Percentiles rank a stretch among this genome's conserved stretches.
Evolutionary conservation across 352 stramenopile genomes (phyloP).

Genomic region (Globisporangium sylvaticum): DNA sequence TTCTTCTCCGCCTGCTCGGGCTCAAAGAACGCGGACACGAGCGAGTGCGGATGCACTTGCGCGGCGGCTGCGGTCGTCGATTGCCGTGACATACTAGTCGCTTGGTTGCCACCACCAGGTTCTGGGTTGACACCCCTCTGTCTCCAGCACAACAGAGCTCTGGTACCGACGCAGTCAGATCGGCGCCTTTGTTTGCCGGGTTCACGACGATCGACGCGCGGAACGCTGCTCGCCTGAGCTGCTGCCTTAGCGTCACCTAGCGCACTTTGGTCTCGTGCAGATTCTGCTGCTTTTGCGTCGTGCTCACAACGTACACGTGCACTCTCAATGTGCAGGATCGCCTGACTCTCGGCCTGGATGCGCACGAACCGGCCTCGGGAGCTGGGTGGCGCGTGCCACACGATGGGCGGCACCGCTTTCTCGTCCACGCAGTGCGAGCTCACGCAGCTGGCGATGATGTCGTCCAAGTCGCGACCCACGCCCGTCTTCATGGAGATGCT

Average conservation of each 20-base stretch:
- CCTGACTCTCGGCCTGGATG: slow-evolving; percentile 39
- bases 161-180: background rate
- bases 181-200: background rate
- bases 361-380: slow-evolving; percentile 59
- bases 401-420: slow-evolving; percentile 26
- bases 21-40: slow-evolving; percentile 32
- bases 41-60: slow-evolving; percentile 3
- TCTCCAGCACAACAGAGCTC: background rate
- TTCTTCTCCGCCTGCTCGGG: slow-evolving; percentile 50
- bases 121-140: background rate
- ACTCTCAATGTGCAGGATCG: slow-evolving; percentile 63
- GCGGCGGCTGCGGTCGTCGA: background rate
- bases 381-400: slow-evolving; percentile 45
- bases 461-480: slow-evolving; percentile 47
- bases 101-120: background rate
- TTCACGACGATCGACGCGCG: slow-evolving; percentile 47
- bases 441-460: slow-evolving; percentile 51
- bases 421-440: slow-evolving; percentile 32
- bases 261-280: slow-evolving; percentile 19
- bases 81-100: background rate
- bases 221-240: slow-evolving; percentile 54
- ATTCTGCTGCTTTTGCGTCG: slow-evolving; percentile 18
- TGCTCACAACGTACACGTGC: slow-evolving; percentile 37
- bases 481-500: slow-evolving; percentile 65
- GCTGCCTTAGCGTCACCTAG: slow-evolving; percentile 22